Percentiles rank a stretch among this genome's conserved stretches.
These are phyloP conservation scores for Ophiostoma sp. DNA, from an alignment of 2,329 filamentous ascomycete genomes.

Conservation along the genomic window DNA sequence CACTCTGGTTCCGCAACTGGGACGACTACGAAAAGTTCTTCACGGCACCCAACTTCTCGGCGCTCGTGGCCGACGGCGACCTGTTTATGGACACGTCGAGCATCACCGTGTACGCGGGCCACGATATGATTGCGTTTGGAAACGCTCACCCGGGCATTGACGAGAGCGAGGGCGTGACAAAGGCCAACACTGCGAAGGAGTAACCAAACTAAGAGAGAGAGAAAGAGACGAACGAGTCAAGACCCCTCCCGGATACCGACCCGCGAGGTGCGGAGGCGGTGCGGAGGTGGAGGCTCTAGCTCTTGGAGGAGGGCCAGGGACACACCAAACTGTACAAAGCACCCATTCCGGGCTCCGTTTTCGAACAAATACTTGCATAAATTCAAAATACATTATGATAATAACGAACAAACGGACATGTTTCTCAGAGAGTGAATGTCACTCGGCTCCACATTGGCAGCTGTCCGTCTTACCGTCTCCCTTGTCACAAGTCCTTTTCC, in stretches of 20 bases:
- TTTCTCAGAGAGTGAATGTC: not conserved
- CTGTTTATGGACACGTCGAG: slow-evolving; percentile 19
- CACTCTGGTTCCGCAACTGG: slow-evolving; percentile 21
- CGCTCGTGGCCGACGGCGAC: slow-evolving; percentile 11
- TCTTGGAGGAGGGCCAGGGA: not conserved
- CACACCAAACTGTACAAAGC: not conserved
- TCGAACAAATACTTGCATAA: not conserved
- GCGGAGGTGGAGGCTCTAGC: slow-evolving; percentile 11
- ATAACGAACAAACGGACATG: not conserved
- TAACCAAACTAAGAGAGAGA: no score
- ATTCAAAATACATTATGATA: not conserved
- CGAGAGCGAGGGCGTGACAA: slow-evolving; percentile 4
- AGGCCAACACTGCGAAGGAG: not conserved
- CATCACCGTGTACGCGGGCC: slow-evolving; percentile 18
- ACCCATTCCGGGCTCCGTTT: not conserved
- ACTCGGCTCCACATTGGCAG: not conserved
- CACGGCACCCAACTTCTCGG: not conserved
- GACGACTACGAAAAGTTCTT: slow-evolving; percentile 19
- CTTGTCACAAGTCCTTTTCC: not conserved
- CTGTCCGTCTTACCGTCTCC: no score
- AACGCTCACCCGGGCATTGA: slow-evolving; percentile 21
- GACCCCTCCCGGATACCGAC: not conserved
- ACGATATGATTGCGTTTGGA: slow-evolving; percentile 21
- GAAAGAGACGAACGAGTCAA: not conserved
- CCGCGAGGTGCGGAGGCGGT: slow-evolving; percentile 7